Evolutionary conservation across 768 basidiomycete species (phyloP).

Genomic region (Galerina sulciceps): DNA sequence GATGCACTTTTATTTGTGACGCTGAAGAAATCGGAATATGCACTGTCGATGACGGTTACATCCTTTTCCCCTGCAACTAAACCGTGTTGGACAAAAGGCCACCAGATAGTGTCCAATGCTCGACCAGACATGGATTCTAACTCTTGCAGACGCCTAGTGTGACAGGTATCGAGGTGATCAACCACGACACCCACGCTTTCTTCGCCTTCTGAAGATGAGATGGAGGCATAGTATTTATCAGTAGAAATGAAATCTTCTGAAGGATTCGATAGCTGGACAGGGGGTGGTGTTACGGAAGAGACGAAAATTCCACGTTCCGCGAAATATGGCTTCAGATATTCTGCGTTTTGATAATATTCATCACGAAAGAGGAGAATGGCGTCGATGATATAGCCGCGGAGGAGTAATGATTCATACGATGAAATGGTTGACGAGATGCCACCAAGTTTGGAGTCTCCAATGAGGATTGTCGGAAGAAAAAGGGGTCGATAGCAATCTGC

Average conservation of each 20-base stretch:
- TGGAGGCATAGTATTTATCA: slow-evolving; percentile 71
- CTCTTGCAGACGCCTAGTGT: slow-evolving; percentile 67
- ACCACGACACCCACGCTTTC: slow-evolving; percentile 51
- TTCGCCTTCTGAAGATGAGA: slow-evolving; percentile 40
- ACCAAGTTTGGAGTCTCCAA: slow-evolving; percentile 89
- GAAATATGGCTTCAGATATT: slow-evolving; percentile 84
- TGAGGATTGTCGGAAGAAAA: slow-evolving; percentile 83
- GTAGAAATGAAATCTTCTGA: slow-evolving; percentile 54
- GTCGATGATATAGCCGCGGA: slow-evolving; percentile 91
- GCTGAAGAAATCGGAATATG: slow-evolving; percentile 85
- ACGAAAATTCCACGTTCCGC: slow-evolving; percentile 68
- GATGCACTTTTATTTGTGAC: slow-evolving; percentile 51
- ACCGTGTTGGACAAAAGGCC: slow-evolving; percentile 96
- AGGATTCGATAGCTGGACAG: slow-evolving; percentile 45
- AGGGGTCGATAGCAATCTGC: slow-evolving; percentile 85
- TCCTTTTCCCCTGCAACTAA: slow-evolving; percentile 68
- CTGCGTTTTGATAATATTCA: slow-evolving; percentile 84
- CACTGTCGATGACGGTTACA: slow-evolving; percentile 92
- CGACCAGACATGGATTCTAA: slow-evolving; percentile 80
- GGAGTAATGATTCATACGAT: slow-evolving; percentile 86
- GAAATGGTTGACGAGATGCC: slow-evolving; percentile 93
- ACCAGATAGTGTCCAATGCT: slow-evolving; percentile 85
- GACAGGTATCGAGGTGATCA: slow-evolving; percentile 63
- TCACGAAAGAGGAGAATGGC: slow-evolving; percentile 85
- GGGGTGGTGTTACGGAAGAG: slow-evolving; percentile 60